Conservation (phyloP, 345 rosid species). For the Melastoma malabathricum region DNA sequence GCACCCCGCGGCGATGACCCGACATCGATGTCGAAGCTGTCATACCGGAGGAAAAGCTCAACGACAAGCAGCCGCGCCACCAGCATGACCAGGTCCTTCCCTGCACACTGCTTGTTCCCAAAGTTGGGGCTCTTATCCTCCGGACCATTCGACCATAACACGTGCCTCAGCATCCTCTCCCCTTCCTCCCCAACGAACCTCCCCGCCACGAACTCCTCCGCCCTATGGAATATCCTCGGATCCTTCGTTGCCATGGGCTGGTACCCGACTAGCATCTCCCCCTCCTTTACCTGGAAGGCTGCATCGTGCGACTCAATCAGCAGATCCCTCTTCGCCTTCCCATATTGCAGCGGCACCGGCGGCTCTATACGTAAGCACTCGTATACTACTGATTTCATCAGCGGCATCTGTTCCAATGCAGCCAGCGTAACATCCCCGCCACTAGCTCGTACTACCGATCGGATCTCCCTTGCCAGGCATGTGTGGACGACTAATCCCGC, state of each 20-base stretch:
- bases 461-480: constrained; percentile 55
- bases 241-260: constrained; percentile 84
- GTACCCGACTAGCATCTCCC: constrained; percentile 71
- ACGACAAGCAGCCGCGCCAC: constrained; percentile 53
- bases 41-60: constrained; percentile 73
- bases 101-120: constrained; percentile 73
- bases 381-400: constrained; percentile 68
- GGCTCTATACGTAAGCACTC: constrained; percentile 82
- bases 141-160: constrained; percentile 93
- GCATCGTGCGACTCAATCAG: constrained; percentile 76
- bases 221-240: constrained; percentile 50
- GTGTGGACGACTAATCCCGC: constrained; percentile 52
- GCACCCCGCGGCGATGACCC: constrained; percentile 41
- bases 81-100: constrained; percentile 75
- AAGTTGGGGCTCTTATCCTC: constrained; percentile 53
- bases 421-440: constrained; percentile 64
- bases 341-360: constrained; percentile 68
- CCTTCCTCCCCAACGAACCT: constrained; percentile 67
- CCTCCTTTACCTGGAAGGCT: constrained; percentile 50
- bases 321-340: constrained; percentile 51
- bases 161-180: constrained; percentile 44
- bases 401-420: constrained; percentile 60
- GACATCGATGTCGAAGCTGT: constrained; percentile 55
- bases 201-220: constrained; percentile 71
- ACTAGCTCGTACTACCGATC: constrained; percentile 45